Base-by-base conservation (phyloP, 768 basidiomycete species). In the Coprinopsis sp. region DNA sequence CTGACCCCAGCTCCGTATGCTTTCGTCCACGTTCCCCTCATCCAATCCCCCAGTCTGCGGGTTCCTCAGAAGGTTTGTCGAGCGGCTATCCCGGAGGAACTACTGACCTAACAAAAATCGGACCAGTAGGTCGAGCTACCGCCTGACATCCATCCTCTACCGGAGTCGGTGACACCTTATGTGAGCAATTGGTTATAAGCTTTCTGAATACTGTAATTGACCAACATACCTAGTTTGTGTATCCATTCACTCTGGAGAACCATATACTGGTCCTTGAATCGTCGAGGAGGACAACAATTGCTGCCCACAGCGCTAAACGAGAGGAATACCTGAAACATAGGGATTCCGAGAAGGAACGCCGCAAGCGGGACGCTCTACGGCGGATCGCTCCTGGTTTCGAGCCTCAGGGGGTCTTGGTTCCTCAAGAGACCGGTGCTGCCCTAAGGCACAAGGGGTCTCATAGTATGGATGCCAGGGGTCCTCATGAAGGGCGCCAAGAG, bases 71-170 rank as follows among this genome's bases (percentile, higher is more conserved):
- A 83, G 10, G 94, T 94, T 54, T 14, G 75, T 58, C 6, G 5
- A 27, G 30, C 42, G 8, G 30, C 46, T 16, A 23, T 45, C 25
- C 25, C 22, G 1, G 7, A 22, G 19, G n/a, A 48, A 22, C 13
- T 18, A 39, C 45, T 8, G 46, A 45, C 11, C 11, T 33, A n/a
- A n/a, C 37, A 39, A 31, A 57, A 43, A 22, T 21, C n/a, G 18
- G 6, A 23, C 3, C 14, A 22, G 12, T 51, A 97, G 94, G 80
- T 96, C 22, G 76, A 85, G 52, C 71, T 92, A 3, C 91, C 95
- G 3, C 85, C 78, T 37, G 93, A 97, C 58, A 91, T 98, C 19
- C 94, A 97, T 55, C 95, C 95, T 0, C 73, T 98, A 1, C 95
- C 95, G 3, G 89, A 93, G 21, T 87, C 87, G 28, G 84, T 98